These are phyloP conservation scores for Triglochin maritima DNA, from an alignment of 106 monocot species.

Conservation along the genomic window DNA sequence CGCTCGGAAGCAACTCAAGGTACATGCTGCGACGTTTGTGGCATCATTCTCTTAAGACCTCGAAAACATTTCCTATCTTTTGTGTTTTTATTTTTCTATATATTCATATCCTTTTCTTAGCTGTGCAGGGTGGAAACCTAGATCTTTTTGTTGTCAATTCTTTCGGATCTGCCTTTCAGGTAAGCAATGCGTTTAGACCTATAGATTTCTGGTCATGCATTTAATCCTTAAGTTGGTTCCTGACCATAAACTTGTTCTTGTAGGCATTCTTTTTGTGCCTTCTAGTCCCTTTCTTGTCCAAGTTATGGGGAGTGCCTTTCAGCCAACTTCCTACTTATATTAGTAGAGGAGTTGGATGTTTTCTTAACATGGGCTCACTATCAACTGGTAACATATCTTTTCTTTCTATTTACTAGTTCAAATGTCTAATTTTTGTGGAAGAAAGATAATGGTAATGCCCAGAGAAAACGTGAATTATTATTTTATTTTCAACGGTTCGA, in stretches of 20 bases:
- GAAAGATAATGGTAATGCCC: too few species aligned
- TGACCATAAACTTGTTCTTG: conserved; percentile 3
- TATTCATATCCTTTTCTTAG: background rate
- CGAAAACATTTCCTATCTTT: background rate
- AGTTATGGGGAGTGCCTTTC: conserved; percentile 92
- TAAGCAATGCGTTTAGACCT: conserved; percentile 17
- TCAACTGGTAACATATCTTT: conserved; percentile 36
- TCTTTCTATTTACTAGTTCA: background rate
- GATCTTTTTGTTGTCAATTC: conserved; percentile 98
- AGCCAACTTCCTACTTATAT: conserved; percentile 65
- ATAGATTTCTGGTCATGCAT: too few species aligned
- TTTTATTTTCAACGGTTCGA: too few species aligned
- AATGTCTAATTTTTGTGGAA: background rate
- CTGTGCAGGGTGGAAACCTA: conserved; percentile 66
- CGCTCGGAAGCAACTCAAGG: conserved; percentile 74
- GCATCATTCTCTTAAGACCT: too few species aligned
- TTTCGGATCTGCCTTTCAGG: conserved; percentile 93
- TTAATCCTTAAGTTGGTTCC: background rate
- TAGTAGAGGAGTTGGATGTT: conserved; percentile 82
- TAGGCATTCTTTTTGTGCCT: conserved; percentile 93
- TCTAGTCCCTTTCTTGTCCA: conserved; percentile 75
- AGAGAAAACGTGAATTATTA: too few species aligned
- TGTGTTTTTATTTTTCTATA: conserved; percentile 1
- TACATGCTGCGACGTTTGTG: conserved; percentile 2
- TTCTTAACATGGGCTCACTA: conserved; percentile 76